phyloP scores from a whole-genome alignment of 176 grass and related monocot genomes.

The Oryza meyeriana region DNA sequence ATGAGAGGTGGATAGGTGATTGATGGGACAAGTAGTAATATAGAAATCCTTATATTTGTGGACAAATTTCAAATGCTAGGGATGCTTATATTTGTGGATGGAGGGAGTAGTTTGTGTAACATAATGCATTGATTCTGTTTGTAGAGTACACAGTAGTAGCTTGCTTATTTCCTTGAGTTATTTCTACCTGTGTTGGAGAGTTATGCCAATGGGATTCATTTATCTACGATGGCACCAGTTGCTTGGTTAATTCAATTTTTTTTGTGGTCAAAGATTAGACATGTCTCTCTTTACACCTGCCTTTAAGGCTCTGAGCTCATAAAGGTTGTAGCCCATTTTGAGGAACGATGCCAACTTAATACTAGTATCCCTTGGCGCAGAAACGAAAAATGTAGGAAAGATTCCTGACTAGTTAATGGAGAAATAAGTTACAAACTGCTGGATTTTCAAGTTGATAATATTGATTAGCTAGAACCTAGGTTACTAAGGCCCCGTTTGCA shows the following conservation, averaged over 20 bases:
- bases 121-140: constrained; percentile 3
- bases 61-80: too few species aligned
- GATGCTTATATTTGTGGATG: too few species aligned
- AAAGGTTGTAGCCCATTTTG: constrained; percentile 44
- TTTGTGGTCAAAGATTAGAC: constrained; percentile 46
- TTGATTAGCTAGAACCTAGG: neutral
- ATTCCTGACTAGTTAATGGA: constrained; percentile 21
- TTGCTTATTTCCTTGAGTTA: constrained; percentile 16
- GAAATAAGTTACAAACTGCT: neutral
- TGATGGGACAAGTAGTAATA: too few species aligned
- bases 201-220: constrained; percentile 34
- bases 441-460: neutral
- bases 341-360: constrained; percentile 36
- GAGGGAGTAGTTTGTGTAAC: constrained; percentile 15
- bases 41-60: too few species aligned
- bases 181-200: constrained; percentile 27
- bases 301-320: constrained; percentile 43
- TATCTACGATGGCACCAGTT: constrained; percentile 15
- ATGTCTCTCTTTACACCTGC: constrained; percentile 14
- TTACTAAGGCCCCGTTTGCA: too few species aligned
- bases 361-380: neutral
- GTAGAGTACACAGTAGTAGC: neutral
- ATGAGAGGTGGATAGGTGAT: too few species aligned
- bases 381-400: constrained; percentile 35
- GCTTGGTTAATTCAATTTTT: constrained; percentile 15